Conservation (phyloP, 805 yeast genomes). For the Candida sakaeoensis region DNA sequence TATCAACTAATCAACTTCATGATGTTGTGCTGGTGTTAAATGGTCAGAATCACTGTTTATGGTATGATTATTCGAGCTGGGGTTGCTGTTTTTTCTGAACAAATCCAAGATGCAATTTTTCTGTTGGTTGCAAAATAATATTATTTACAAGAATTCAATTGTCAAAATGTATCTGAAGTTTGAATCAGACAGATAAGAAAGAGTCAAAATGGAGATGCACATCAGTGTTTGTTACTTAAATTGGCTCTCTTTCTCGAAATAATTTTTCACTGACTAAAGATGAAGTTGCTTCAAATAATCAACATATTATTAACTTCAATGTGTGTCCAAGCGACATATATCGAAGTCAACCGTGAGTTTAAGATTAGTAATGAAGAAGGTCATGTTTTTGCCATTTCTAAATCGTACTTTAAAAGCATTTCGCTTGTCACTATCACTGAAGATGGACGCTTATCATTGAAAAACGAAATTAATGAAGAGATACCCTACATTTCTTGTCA, state of each 20-base stretch:
- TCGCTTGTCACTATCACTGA: not conserved
- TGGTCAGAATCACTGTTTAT: not conserved
- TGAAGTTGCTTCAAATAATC: not conserved
- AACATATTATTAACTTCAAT: not conserved
- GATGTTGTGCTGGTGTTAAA: too few relatives aligned
- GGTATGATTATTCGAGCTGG: too few relatives aligned
- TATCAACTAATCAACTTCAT: too few relatives aligned
- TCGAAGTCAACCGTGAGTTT: too few relatives aligned
- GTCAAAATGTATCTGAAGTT: not conserved
- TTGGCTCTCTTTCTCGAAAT: not conserved
- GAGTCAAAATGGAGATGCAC: not conserved
- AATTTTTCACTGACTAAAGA: not conserved
- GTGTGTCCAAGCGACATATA: not conserved
- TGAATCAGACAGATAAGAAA: not conserved
- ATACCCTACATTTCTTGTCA: not conserved
- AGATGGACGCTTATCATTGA: not conserved
- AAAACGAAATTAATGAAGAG: not conserved
- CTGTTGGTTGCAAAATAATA: conserved; percentile 5
- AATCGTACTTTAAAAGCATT: not conserved
- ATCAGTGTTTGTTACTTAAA: not conserved
- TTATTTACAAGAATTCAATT: not conserved
- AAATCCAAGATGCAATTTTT: not conserved
- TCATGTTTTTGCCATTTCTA: not conserved
- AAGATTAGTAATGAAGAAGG: not conserved
- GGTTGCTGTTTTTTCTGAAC: too few relatives aligned